Evolutionary conservation across 2,329 filamentous ascomycete genomes (phyloP).

Genomic region (Bisporella sp.): DNA sequence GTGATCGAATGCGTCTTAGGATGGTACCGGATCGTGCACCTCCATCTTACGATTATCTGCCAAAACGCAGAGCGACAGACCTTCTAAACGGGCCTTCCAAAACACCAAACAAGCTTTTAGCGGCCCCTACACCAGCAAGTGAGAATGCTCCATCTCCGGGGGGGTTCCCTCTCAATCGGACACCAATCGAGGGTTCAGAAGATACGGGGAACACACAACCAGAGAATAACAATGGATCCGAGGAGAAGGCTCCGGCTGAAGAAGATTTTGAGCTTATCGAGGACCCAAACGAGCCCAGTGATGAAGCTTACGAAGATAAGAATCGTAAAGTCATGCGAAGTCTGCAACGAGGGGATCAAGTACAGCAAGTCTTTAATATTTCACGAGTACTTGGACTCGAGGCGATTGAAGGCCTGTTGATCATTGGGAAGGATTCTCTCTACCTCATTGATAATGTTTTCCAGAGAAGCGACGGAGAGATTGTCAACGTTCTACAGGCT

Average conservation of each 20-base stretch:
- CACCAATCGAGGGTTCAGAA: constrained; percentile 7
- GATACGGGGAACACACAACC: constrained; percentile 9
- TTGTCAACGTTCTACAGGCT: constrained; percentile 93
- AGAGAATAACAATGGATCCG: constrained; percentile 9
- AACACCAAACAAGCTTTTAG: constrained; percentile 22
- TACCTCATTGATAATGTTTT: constrained; percentile 98
- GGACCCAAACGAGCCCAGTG: constrained; percentile 75
- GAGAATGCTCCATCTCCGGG: constrained; percentile 8
- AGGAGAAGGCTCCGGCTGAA: constrained; percentile 41
- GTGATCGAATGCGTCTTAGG: constrained; percentile 88
- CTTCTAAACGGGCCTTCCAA: constrained; percentile 30
- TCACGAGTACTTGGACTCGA: constrained; percentile 92
- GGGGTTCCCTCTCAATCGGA: constrained; percentile 5
- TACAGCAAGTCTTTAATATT: constrained; percentile 91
- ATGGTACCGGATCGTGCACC: constrained; percentile 70
- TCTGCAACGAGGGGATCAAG: constrained; percentile 81
- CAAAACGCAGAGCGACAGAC: constrained; percentile 63
- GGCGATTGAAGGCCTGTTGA: constrained; percentile 86
- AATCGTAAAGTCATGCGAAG: constrained; percentile 97
- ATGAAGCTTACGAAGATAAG: constrained; percentile 87
- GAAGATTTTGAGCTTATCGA: constrained; percentile 97
- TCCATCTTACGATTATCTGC: constrained; percentile 69
- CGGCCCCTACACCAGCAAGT: constrained; percentile 5
- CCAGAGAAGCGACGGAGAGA: constrained; percentile 88
- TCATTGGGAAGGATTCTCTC: constrained; percentile 83